phyloP scores from a whole-genome alignment of 2,329 filamentous ascomycete genomes.

The Triangularia setosa region DNA sequence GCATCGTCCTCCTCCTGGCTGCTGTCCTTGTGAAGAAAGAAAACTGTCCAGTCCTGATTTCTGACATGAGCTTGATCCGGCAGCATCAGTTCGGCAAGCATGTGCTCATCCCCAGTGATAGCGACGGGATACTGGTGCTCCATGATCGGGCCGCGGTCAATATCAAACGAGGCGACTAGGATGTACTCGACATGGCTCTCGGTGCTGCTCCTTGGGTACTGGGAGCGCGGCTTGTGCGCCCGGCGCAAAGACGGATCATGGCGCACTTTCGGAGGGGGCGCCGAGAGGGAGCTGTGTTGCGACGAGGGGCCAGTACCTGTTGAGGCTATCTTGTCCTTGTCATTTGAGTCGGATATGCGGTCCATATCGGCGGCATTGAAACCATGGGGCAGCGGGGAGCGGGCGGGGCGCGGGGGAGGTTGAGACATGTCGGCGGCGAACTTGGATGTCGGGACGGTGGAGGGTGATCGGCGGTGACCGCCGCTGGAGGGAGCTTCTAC shows the following conservation, averaged over 20 bases:
- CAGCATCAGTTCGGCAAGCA: conserved; percentile 97
- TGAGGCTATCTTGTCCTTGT: conserved; percentile 57
- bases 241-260: conserved; percentile 49
- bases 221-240: conserved; percentile 60
- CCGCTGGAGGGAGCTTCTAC: background rate
- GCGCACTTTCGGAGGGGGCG: conserved; percentile 32
- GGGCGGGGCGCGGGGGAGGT: conserved; percentile 45
- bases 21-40: conserved; percentile 95
- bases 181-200: conserved; percentile 99
- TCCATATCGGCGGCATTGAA: conserved; percentile 36
- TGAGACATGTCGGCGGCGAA: conserved; percentile 57
- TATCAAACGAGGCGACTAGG: conserved; percentile 93
- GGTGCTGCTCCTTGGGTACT: conserved; percentile 67
- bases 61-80: conserved; percentile 94
- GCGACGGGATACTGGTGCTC: conserved; percentile 95
- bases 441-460: conserved; percentile 59
- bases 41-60: conserved; percentile 98
- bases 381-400: conserved; percentile 49
- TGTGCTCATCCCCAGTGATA: conserved; percentile 95
- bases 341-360: conserved; percentile 56
- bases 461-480: conserved; percentile 54
- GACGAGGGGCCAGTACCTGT: conserved; percentile 51
- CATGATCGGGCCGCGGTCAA: conserved; percentile 94
- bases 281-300: conserved; percentile 58
- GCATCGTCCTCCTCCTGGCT: conserved; percentile 77